Evolutionary conservation across 2,329 filamentous ascomycete species (phyloP).

Genomic region (Phialocephala subalpina): DNA sequence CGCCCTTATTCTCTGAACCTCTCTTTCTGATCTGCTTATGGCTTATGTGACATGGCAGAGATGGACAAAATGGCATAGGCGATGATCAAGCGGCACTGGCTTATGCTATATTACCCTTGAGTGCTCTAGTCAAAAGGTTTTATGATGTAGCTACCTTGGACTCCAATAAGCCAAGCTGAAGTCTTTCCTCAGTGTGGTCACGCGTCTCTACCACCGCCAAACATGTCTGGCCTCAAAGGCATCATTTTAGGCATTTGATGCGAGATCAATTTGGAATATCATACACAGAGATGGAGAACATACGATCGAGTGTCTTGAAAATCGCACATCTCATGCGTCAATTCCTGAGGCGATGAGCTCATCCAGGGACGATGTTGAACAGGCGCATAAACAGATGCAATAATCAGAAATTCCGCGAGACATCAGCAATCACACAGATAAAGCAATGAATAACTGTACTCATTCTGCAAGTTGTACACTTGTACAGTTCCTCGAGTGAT

Average conservation of each 20-base stretch:
- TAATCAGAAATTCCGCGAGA: too few relatives aligned
- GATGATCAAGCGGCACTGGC: background rate
- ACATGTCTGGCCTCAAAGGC: background rate
- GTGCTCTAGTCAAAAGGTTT: background rate
- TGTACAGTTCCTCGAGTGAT: background rate
- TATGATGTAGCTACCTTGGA: background rate
- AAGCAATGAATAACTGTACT: background rate
- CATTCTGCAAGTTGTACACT: background rate
- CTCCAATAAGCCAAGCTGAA: background rate
- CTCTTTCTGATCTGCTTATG: too few relatives aligned
- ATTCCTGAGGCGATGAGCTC: background rate
- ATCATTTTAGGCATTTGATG: too few relatives aligned
- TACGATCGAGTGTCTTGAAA: too few relatives aligned
- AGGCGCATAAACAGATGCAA: too few relatives aligned
- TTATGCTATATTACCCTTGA: background rate
- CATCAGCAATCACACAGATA: too few relatives aligned
- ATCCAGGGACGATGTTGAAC: background rate
- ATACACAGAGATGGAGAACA: too few relatives aligned
- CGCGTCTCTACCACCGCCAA: background rate
- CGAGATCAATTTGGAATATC: too few relatives aligned
- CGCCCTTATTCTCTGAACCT: too few relatives aligned
- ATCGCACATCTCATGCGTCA: background rate
- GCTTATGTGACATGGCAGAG: background rate
- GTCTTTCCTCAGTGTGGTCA: background rate
- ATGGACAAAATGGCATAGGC: background rate